Evolutionary conservation across 1,284 basidiomycete species (phyloP).

Genomic region (Heterobasidion occidentale): DNA sequence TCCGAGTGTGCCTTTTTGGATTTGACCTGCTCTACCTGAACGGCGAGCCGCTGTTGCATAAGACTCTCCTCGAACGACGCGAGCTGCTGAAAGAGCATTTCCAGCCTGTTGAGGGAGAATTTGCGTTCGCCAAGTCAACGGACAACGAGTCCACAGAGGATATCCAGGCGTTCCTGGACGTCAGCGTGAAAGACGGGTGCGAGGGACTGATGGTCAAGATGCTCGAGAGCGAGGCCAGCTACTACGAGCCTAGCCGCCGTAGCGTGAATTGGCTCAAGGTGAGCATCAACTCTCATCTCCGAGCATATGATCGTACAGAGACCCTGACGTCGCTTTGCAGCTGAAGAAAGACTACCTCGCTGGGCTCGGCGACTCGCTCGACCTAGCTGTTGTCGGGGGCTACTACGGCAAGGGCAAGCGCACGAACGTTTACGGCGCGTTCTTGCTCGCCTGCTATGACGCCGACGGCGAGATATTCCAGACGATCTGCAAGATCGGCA

Average conservation of each 20-base stretch:
- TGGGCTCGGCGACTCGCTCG: slow-evolving; percentile 96
- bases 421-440: slow-evolving; percentile 93
- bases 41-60: slow-evolving; percentile 40
- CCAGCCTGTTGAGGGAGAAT: slow-evolving; percentile 79
- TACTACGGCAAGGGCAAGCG: slow-evolving; percentile 98
- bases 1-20: slow-evolving; percentile 90
- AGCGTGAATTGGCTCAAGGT: slow-evolving; percentile 99
- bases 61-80: slow-evolving; percentile 20
- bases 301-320: neutral
- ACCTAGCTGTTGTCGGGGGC: slow-evolving; percentile 93
- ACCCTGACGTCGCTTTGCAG: slow-evolving; percentile 31
- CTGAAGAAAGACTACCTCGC: slow-evolving; percentile 96
- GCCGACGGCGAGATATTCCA: slow-evolving; percentile 87
- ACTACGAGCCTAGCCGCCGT: slow-evolving; percentile 91
- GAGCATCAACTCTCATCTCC: slow-evolving; percentile 5
- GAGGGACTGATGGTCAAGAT: slow-evolving; percentile 99
- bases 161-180: slow-evolving; percentile 92
- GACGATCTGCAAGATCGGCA: slow-evolving; percentile 98
- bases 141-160: slow-evolving; percentile 90
- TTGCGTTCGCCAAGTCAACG: slow-evolving; percentile 86
- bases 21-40: slow-evolving; percentile 96
- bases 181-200: slow-evolving; percentile 95
- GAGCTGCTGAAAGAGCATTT: slow-evolving; percentile 78
- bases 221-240: slow-evolving; percentile 85
- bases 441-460: slow-evolving; percentile 93